phyloP scores from a whole-genome alignment of 495 filamentous ascomycete species.

The Aspergillus egyptiacus region DNA sequence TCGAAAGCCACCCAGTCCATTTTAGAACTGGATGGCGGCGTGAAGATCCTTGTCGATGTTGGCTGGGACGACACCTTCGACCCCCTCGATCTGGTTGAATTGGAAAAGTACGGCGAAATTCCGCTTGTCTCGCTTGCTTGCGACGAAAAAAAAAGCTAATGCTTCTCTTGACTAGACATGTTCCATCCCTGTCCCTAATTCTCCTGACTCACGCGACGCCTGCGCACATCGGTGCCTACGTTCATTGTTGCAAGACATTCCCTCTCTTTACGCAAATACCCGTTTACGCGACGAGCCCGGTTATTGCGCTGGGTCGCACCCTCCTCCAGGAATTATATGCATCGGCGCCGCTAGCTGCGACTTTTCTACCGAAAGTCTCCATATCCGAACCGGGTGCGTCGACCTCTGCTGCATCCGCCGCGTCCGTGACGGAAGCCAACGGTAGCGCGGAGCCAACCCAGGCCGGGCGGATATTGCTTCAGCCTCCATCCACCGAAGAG shows the following conservation, averaged over 20 bases:
- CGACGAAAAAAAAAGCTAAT: too few relatives aligned
- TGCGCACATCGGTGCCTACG: conserved; percentile 85
- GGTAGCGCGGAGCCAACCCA: conserved; percentile 22
- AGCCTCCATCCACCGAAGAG: conserved; percentile 76
- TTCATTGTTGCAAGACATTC: conserved; percentile 94
- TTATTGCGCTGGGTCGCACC: conserved; percentile 87
- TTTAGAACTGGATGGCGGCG: conserved; percentile 90
- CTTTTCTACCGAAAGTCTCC: conserved; percentile 62
- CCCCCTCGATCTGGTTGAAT: conserved; percentile 66
- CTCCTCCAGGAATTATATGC: conserved; percentile 88
- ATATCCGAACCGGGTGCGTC: conserved; percentile 60
- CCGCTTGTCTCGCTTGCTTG: too few relatives aligned
- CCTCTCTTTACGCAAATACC: conserved; percentile 88
- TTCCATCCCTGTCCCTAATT: conserved; percentile 85
- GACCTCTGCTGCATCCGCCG: conserved; percentile 36
- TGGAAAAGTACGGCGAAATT: conserved; percentile 92
- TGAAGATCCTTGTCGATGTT: conserved; percentile 90
- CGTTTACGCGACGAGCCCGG: conserved; percentile 90
- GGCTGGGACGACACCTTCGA: conserved; percentile 95
- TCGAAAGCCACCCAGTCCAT: conserved; percentile 89
- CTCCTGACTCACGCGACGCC: conserved; percentile 92
- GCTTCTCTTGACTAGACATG: conserved; percentile 53
- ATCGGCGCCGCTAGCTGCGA: conserved; percentile 79
- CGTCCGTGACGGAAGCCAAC: conserved; percentile 21
- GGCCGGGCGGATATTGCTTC: conserved; percentile 58